Conservation (phyloP, 805 yeast species). For the Starmerella etchellsii region DNA sequence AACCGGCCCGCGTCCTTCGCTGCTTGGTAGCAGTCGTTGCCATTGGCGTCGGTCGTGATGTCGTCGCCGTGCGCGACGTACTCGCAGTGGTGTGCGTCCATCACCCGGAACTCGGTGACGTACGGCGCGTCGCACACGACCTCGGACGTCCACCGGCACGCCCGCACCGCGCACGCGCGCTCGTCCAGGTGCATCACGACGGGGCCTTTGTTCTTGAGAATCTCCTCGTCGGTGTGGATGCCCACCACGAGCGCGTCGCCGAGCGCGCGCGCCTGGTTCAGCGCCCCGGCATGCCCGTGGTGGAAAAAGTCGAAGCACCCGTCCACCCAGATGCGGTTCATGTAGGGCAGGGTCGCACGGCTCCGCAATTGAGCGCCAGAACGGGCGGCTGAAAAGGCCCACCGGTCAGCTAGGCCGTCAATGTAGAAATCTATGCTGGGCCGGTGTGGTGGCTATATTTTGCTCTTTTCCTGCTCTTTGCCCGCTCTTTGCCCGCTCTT, state of each 20-base stretch:
- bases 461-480: too few species aligned
- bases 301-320: slow-evolving; percentile 98
- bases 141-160: slow-evolving; percentile 76
- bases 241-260: slow-evolving; percentile 74
- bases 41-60: slow-evolving; percentile 90
- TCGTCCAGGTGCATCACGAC: slow-evolving; percentile 81
- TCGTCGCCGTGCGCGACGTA: slow-evolving; percentile 99
- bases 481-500: too few species aligned
- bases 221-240: slow-evolving; percentile 84
- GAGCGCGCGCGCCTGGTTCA: slow-evolving; percentile 78
- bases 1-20: slow-evolving; percentile 80
- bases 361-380: not conserved
- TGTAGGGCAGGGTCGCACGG: too few species aligned
- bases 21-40: slow-evolving; percentile 78
- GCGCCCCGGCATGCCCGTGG: slow-evolving; percentile 94
- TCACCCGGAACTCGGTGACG: slow-evolving; percentile 71
- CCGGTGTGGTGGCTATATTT: too few species aligned
- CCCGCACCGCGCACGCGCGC: slow-evolving; percentile 70
- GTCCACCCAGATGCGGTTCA: slow-evolving; percentile 70
- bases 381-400: too few species aligned
- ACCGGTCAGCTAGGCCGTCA: too few species aligned
- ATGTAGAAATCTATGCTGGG: too few species aligned
- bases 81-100: slow-evolving; percentile 62
- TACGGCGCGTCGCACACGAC: slow-evolving; percentile 77
- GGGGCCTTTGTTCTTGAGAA: slow-evolving; percentile 73